Evolutionary conservation across 352 stramenopile genomes (phyloP).

Genomic region (Globisporangium carolinianum): DNA sequence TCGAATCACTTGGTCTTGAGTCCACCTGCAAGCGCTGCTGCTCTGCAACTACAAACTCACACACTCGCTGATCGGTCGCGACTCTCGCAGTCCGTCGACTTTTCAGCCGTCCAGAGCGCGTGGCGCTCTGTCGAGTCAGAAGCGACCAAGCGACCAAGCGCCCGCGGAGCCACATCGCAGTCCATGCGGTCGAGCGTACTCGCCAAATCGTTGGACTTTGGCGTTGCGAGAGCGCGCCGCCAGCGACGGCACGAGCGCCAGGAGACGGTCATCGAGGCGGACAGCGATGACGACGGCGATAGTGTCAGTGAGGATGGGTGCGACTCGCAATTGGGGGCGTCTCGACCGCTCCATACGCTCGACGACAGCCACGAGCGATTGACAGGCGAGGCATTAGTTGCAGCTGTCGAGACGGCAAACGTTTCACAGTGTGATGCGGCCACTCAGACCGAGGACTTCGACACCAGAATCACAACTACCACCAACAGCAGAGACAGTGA

Average conservation of each 20-base stretch:
- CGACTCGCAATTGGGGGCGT: not conserved
- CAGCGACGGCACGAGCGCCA: not conserved
- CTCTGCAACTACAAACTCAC: not conserved
- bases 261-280: conserved; percentile 6
- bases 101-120: not conserved
- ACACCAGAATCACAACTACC: too few relatives aligned
- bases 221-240: not conserved
- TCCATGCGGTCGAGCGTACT: conserved; percentile 17
- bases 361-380: too few relatives aligned
- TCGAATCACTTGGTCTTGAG: not conserved
- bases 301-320: not conserved
- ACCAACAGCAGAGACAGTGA: too few relatives aligned
- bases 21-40: not conserved
- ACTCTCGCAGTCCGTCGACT: not conserved
- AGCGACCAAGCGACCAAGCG: not conserved
- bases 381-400: too few relatives aligned
- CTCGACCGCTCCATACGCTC: too few relatives aligned
- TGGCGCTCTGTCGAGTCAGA: not conserved
- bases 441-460: too few relatives aligned
- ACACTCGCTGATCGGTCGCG: not conserved
- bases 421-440: too few relatives aligned
- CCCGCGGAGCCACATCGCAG: not conserved
- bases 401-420: too few relatives aligned
- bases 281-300: not conserved
- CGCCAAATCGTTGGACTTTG: conserved; percentile 23